Base-by-base conservation (phyloP, 495 filamentous ascomycete genomes). In the Darksidea phi region DNA sequence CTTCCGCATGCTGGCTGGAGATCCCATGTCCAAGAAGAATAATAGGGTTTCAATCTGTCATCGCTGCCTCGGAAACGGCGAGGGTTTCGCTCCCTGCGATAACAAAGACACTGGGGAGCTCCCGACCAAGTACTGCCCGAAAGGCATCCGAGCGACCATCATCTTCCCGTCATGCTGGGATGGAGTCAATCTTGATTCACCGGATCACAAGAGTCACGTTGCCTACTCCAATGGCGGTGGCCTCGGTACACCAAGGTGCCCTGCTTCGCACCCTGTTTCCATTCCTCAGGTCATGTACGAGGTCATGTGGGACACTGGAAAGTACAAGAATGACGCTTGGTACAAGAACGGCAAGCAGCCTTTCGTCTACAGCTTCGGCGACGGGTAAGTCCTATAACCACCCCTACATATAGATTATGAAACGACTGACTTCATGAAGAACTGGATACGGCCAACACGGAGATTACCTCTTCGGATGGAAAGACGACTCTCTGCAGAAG, bases 1-100 rank as follows among this genome's bases (percentile, higher is more conserved):
- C 26, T 81, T 80, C 78, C 77, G 79, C 57, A 81, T 81, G 79
- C 72, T 79, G 28, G 74, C 77, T 59, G 79, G 79, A 49, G 77
- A 81, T 66, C 72, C 77, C 18, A 74, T 67, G 64, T 68, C 71
- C 47, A 55, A 72, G 52, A 73, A 81, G 48, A 78, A 77, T 74
- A 79, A 77, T 71, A 78, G 72, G 69, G 72, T 74, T 12, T 80
- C 77, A 71, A 79, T 80, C 57, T 62, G 64, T 38, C 59, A 62
- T 20, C 58, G 64, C 46, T 67, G 64, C 23, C 54, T 59, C 28
- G 64, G 54, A 25, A 67, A 67, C 25, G 73, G 78, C 42, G 66
- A 75, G 63, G 64, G 64, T 12, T 58, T 58, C 42, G 64, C 64
- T 20, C 64, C 64, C 0, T 61, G 64, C 48, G 55, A 58, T 15